These are phyloP conservation scores for Falciphora oryzae DNA, from an alignment of 2,329 filamentous ascomycete genomes.

Conservation along the genomic window DNA sequence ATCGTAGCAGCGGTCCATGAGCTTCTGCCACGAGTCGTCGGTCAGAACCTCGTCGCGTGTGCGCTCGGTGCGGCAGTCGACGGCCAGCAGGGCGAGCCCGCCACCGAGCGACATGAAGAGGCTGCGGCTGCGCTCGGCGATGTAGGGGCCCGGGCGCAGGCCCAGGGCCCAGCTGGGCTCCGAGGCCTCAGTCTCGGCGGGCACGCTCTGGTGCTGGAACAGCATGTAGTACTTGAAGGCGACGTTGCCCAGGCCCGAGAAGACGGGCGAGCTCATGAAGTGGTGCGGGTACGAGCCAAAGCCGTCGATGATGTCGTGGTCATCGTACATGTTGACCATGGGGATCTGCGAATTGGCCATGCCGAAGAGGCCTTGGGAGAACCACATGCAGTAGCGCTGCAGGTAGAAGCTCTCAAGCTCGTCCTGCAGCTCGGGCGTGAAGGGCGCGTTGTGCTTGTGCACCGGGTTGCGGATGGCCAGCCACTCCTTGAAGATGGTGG, in stretches of 20 bases:
- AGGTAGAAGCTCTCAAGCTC: constrained; percentile 88
- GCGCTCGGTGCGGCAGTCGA: constrained; percentile 89
- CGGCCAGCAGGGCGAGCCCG: constrained; percentile 72
- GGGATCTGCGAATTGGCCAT: constrained; percentile 91
- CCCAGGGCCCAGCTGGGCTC: constrained; percentile 94
- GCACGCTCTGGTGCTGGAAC: constrained; percentile 91
- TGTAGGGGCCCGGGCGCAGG: constrained; percentile 76
- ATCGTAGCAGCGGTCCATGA: constrained; percentile 78
- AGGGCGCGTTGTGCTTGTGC: constrained; percentile 72
- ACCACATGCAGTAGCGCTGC: constrained; percentile 87
- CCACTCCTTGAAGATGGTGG: constrained; percentile 76
- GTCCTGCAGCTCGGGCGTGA: constrained; percentile 75
- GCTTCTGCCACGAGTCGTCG: constrained; percentile 74
- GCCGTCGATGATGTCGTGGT: constrained; percentile 87
- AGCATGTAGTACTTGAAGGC: constrained; percentile 99
- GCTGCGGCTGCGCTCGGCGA: constrained; percentile 77
- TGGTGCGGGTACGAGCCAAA: constrained; percentile 89
- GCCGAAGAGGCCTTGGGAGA: constrained; percentile 91
- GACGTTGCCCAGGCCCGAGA: constrained; percentile 81
- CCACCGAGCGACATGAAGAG: constrained; percentile 79
- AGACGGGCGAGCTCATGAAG: constrained; percentile 87
- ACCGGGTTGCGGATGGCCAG: constrained; percentile 71
- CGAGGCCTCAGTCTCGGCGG: constrained; percentile 70
- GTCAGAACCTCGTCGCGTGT: constrained; percentile 75
- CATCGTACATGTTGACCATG: constrained; percentile 98